Evolutionary conservation across 768 basidiomycete genomes (phyloP).

Genomic region (Strobilomyces dryophilus): DNA sequence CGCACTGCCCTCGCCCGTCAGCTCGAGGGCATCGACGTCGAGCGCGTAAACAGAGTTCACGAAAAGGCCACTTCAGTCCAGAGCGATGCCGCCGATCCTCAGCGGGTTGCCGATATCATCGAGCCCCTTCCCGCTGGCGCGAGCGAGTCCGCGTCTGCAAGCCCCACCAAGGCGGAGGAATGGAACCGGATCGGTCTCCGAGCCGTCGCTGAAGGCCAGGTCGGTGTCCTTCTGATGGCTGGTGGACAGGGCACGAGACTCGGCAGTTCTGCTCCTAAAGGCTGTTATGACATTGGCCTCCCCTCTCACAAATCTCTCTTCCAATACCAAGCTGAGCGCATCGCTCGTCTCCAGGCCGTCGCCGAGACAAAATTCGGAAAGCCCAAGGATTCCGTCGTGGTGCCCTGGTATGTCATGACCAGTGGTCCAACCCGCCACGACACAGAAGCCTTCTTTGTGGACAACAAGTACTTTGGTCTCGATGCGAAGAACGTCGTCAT

Average conservation of each 20-base stretch:
- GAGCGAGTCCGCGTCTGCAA: slow-evolving; percentile 56
- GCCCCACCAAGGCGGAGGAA: slow-evolving; percentile 52
- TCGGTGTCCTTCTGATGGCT: slow-evolving; percentile 96
- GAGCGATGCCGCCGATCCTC: slow-evolving; percentile 40
- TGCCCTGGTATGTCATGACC: slow-evolving; percentile 99
- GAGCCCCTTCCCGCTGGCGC: slow-evolving; percentile 79
- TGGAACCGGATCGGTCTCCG: slow-evolving; percentile 80
- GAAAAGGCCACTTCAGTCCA: slow-evolving; percentile 69
- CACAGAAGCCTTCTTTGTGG: slow-evolving; percentile 81
- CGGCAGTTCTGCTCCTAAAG: slow-evolving; percentile 90
- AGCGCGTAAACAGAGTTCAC: slow-evolving; percentile 89
- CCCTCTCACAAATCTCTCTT: slow-evolving; percentile 93
- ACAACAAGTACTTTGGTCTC: slow-evolving; percentile 80
- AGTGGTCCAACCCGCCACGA: slow-evolving; percentile 89
- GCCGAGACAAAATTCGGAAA: slow-evolving; percentile 57
- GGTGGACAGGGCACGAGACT: slow-evolving; percentile 96
- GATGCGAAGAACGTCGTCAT: slow-evolving; percentile 75
- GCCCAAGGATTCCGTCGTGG: slow-evolving; percentile 56
- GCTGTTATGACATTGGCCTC: slow-evolving; percentile 95
- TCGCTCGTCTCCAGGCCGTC: slow-evolving; percentile 74
- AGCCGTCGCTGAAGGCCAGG: slow-evolving; percentile 77
- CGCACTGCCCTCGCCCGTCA: slow-evolving; percentile 63
- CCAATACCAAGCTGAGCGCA: slow-evolving; percentile 97
- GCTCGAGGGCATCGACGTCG: slow-evolving; percentile 77
- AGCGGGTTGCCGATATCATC: slow-evolving; percentile 48